Evolutionary conservation across 257 asterid genomes (phyloP).

Genomic region (Nicotiana paniculata): DNA sequence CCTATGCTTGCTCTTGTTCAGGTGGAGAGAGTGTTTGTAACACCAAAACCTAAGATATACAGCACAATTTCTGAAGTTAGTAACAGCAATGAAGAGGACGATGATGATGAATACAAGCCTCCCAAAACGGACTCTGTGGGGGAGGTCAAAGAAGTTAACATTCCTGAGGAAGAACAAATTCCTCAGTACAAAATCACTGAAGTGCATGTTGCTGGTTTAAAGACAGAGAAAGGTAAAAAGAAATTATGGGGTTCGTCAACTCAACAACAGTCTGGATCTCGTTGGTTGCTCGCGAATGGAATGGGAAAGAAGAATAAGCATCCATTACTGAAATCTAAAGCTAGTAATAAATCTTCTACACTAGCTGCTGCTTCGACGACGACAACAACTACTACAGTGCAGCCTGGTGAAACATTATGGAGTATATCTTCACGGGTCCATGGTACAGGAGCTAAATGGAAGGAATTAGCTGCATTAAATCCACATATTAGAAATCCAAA

Average conservation of each 20-base stretch:
- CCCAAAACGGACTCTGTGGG: constrained; percentile 20
- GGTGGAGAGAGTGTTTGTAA: constrained; percentile 84
- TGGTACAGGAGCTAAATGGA: constrained; percentile 51
- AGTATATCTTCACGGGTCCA: constrained; percentile 66
- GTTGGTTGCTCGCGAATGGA: constrained; percentile 95
- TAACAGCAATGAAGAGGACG: constrained; percentile 15
- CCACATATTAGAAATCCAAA: constrained; percentile 62
- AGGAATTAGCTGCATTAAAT: constrained; percentile 43
- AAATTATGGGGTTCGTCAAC: constrained; percentile 73
- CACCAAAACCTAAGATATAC: constrained; percentile 75
- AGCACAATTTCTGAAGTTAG: constrained; percentile 40
- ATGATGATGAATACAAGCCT: constrained; percentile 26
- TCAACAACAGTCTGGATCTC: constrained; percentile 82
- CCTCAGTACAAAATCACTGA: constrained; percentile 74
- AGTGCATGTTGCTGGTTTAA: constrained; percentile 78
- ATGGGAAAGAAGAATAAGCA: constrained; percentile 97
- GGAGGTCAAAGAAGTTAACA: constrained; percentile 32
- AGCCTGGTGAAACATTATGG: constrained; percentile 71
- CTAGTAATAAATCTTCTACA: constrained; percentile 26
- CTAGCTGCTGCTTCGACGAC: constrained; percentile 27
- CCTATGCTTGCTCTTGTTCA: constrained; percentile 97
- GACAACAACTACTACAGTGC: constrained; percentile 31
- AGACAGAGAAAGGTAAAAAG: constrained; percentile 58
- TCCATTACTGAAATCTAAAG: constrained; percentile 63
- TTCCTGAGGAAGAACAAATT: constrained; percentile 39